Base-by-base conservation (phyloP, 176 grass and related monocot genomes). In the Aechmea fasciata region DNA sequence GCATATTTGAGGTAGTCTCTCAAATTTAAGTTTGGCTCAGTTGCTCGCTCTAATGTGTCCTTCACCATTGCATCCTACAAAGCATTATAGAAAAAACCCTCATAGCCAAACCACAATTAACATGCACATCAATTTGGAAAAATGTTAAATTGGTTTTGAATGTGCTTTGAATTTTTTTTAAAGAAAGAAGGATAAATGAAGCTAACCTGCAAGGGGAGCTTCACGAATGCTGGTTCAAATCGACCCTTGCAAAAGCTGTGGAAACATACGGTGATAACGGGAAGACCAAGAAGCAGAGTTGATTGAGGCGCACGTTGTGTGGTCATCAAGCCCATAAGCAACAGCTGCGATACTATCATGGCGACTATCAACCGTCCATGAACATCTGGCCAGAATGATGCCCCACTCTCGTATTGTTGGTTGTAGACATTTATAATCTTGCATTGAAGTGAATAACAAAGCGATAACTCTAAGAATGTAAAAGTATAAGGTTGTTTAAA, bases 31-130 rank as follows among this genome's bases (percentile, higher is more conserved):
- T 78, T 90, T 6, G 94, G 89, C 19, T 99, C 87, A 13, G 74
- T 79, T 55, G 87, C 94, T 14, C 57, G 74, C 83, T 99, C 89
- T 68, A 93, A 24, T 50, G 94, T 93, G 66, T 99, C 94, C 84
- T 90, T 99, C 67, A 99, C 94, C 83, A 93, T 89, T 62, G 94
- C 94, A 84, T 99, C 94, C 89, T 99, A 75, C 73, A 93, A 92
- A 79, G 55, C 2, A 61, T 61, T 19, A 61, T 18, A 61, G 8
- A 61, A 18, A 18, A 9, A 61, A 61, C 15, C 20, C 17, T 18
- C 13, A 54, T 1, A 61, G n/a, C 15, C 9, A 61, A 61, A 9
- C 55, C 15, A 61, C 55, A 61, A 2, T 55, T 13, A 5, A n/a
- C 52, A 55, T 55, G 5, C 33, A 41, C 33, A 41, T 41, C 4